These are phyloP conservation scores for Trichoderma koningii DNA, from an alignment of 2,329 filamentous ascomycete genomes.

Conservation along the genomic window DNA sequence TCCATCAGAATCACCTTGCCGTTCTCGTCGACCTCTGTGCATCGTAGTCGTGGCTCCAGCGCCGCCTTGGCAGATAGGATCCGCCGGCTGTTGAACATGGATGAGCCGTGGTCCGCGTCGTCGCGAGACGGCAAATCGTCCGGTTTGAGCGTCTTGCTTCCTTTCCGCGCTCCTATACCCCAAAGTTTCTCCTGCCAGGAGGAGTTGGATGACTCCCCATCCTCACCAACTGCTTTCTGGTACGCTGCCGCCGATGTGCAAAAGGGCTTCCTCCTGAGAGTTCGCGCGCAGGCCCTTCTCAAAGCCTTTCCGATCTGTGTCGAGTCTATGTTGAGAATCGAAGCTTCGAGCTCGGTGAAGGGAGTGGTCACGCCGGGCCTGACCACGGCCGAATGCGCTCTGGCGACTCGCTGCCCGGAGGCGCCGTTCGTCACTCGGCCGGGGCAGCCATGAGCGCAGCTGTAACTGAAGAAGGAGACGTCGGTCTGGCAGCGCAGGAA, in stretches of 20 bases:
- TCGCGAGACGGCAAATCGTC: slow-evolving; percentile 60
- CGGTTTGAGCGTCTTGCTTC: slow-evolving; percentile 50
- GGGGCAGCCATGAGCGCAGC: slow-evolving; percentile 32
- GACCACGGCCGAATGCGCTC: slow-evolving; percentile 27
- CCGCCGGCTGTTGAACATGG: slow-evolving; percentile 69
- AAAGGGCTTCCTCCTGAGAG: slow-evolving; percentile 31
- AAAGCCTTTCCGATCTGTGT: slow-evolving; percentile 29
- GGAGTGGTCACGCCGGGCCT: background rate
- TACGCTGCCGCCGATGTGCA: slow-evolving; percentile 35
- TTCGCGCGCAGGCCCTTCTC: slow-evolving; percentile 24
- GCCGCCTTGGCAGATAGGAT: slow-evolving; percentile 73
- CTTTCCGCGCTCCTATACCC: slow-evolving; percentile 44
- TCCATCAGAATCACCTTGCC: slow-evolving; percentile 91
- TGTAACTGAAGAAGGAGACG: slow-evolving; percentile 53
- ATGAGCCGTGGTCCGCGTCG: slow-evolving; percentile 58
- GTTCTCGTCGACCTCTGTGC: slow-evolving; percentile 91
- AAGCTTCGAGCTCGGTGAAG: slow-evolving; percentile 35
- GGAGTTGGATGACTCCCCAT: slow-evolving; percentile 34
- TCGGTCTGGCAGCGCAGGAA: slow-evolving; percentile 74
- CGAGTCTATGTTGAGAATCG: slow-evolving; percentile 36
- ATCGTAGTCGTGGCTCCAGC: slow-evolving; percentile 82
- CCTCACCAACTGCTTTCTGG: slow-evolving; percentile 32
- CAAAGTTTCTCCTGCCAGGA: slow-evolving; percentile 55
- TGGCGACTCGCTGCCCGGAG: slow-evolving; percentile 9
- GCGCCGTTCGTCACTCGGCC: background rate